phyloP scores from a whole-genome alignment of 2,329 filamentous ascomycete genomes.

The Pseudophaeomoniella oleicola region DNA sequence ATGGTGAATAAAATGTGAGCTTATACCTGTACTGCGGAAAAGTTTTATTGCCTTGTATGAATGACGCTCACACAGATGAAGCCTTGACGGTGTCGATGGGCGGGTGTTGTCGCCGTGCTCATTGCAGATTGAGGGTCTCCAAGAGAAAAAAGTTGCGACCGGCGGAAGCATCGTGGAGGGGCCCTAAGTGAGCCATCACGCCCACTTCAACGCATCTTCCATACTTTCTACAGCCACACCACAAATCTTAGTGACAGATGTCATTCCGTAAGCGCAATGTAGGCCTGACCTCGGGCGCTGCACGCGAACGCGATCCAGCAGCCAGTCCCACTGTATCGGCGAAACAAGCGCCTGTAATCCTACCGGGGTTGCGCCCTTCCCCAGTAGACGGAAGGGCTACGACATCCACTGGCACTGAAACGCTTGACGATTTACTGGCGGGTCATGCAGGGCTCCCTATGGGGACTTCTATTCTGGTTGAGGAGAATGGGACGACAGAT shows the following conservation, averaged over 20 bases:
- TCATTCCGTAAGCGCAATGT: slow-evolving; percentile 56
- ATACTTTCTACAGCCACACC: no score
- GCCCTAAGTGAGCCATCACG: no score
- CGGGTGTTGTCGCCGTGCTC: not conserved
- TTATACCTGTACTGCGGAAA: not conserved
- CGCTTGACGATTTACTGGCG: slow-evolving; percentile 70
- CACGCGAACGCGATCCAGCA: slow-evolving; percentile 10
- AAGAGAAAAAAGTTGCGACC: no score
- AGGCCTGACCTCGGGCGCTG: slow-evolving; percentile 29
- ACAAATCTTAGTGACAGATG: no score
- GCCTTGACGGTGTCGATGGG: not conserved
- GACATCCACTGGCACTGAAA: slow-evolving; percentile 80
- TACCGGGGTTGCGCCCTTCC: slow-evolving; percentile 59
- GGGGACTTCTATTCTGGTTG: slow-evolving; percentile 65
- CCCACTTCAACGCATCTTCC: no score
- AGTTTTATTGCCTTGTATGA: not conserved
- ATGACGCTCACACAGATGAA: not conserved
- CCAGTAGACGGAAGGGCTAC: slow-evolving; percentile 75
- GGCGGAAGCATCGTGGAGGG: no score
- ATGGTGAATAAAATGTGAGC: slow-evolving; percentile 29
- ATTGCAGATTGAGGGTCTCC: no score
- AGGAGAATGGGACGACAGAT: slow-evolving; percentile 87
- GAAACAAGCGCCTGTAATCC: slow-evolving; percentile 15
- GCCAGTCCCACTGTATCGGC: slow-evolving; percentile 10
- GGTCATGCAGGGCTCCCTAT: slow-evolving; percentile 75